Conservation (phyloP, 2,329 filamentous ascomycete species). For the Sodiomyces alkalinus region DNA sequence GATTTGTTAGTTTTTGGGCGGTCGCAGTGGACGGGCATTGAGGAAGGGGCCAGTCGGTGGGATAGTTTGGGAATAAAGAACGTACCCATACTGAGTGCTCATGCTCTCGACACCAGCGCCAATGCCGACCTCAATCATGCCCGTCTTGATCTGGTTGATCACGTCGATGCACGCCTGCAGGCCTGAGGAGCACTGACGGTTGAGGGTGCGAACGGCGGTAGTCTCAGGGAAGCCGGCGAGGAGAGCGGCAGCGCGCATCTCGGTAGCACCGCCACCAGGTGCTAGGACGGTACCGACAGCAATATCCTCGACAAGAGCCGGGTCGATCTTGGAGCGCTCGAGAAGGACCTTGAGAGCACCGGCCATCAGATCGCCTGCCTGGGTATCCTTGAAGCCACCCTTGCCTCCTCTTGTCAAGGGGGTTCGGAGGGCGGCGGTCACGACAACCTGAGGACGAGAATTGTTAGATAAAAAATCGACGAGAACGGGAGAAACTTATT, state of each 20-base stretch:
- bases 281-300: constrained; percentile 83
- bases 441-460: constrained; percentile 48
- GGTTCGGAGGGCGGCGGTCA: constrained; percentile 83
- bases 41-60: background rate
- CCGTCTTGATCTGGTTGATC: constrained; percentile 77
- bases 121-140: constrained; percentile 91
- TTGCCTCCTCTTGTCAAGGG: constrained; percentile 87
- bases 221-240: constrained; percentile 81
- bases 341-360: constrained; percentile 72
- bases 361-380: constrained; percentile 69
- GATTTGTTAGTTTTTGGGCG: too few species aligned
- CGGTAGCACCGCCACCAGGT: constrained; percentile 86
- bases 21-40: background rate
- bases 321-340: constrained; percentile 77
- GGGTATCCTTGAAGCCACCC: constrained; percentile 91
- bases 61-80: constrained; percentile 4
- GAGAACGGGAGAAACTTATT: background rate
- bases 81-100: constrained; percentile 77
- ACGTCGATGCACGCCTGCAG: constrained; percentile 88
- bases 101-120: constrained; percentile 96
- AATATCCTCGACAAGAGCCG: constrained; percentile 77
- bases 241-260: constrained; percentile 85
- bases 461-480: constrained; percentile 7
- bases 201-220: constrained; percentile 74
- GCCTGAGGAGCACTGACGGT: constrained; percentile 88